Evolutionary conservation across 1,139 yeast genomes (phyloP), one percentile per base, ranked within the genome.

Genomic region (Candida glucosophila): DNA sequence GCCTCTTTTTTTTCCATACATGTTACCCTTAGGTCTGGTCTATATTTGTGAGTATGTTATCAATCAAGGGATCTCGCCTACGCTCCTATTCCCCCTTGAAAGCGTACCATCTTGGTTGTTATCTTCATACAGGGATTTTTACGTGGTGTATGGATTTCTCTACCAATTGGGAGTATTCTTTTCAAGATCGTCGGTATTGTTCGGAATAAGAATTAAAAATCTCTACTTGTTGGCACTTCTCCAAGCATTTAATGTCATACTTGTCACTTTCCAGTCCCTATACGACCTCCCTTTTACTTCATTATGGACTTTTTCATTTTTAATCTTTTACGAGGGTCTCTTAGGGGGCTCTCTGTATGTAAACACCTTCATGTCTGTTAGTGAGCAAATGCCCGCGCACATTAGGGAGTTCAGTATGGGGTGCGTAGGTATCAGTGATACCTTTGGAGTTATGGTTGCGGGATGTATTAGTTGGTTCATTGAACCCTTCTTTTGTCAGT

Each of bases 131-230:
- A 64, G 97, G 35, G 98, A 90, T 41, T 79, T 83, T 6, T 90
- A 90, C 47, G 97, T 90, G 13, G 77, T 86, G 0, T 90, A 90
- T 45, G 94, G 95, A n/a, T 80, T 93, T 5, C 50, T 88, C 3
- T 90, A 90, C 45, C 97, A 90, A 48, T 49, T 85, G 5, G 98
- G 98, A 5, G 98, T 90, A 0, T 85, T 88, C 42, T 67, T 90
- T 1, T 85, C 96, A 2, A 61, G 97, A 30, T 81, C 96, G 0
- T 82, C 95, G 1, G 76, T 83, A 1, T 63, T 75, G 5, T 63
- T 77, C 31, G 67, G 67, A 3, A 42, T 82, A 18, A 55, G 94
- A 24, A 53, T 86, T 22, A 59, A 53, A 24, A 60, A 61, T 6
- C 58, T 90, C 7, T 77, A 77, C 47, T 28, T 73, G 18, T 68